These are phyloP conservation scores for Deuterostichococcus epilithicus DNA, from an alignment of 139 green algal species.

Conservation along the genomic window DNA sequence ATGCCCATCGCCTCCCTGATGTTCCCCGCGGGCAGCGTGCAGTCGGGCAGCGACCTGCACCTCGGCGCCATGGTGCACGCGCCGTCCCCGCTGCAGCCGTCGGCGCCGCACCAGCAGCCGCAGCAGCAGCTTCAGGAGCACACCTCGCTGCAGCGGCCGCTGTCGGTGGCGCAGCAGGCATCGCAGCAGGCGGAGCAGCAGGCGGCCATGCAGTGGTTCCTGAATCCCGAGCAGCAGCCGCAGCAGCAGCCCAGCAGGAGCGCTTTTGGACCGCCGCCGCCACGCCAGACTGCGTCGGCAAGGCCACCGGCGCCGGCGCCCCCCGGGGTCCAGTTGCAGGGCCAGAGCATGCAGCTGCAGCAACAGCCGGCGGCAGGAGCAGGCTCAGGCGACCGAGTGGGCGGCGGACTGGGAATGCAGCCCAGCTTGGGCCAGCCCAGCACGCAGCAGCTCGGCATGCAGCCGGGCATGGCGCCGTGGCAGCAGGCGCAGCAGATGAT, in stretches of 20 bases:
- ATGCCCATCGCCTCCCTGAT: not conserved
- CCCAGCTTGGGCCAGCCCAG: no score
- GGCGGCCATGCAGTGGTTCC: not conserved
- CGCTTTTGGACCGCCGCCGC: no score
- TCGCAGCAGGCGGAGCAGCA: not conserved
- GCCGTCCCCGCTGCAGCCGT: not conserved
- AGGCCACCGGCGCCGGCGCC: no score
- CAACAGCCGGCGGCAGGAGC: no score
- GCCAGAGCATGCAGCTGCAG: no score
- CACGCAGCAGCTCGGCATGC: not conserved
- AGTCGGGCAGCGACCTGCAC: not conserved
- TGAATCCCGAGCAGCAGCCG: not conserved
- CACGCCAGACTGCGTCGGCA: no score
- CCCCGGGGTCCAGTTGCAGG: no score
- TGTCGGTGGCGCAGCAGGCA: no score
- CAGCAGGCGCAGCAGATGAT: not conserved
- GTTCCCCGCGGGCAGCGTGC: not conserved
- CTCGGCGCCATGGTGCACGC: not conserved
- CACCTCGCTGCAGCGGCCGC: not conserved
- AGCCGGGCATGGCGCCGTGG: no score
- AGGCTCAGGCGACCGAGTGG: no score
- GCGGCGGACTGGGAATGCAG: no score
- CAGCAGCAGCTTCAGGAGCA: not conserved
- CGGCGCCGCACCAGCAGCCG: not conserved
- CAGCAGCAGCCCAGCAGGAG: not conserved